A percentile compares a stretch with the other conserved stretches of the same genome.
phyloP scores from a whole-genome alignment of 495 filamentous ascomycete species.

The Penicillium crystallinum region DNA sequence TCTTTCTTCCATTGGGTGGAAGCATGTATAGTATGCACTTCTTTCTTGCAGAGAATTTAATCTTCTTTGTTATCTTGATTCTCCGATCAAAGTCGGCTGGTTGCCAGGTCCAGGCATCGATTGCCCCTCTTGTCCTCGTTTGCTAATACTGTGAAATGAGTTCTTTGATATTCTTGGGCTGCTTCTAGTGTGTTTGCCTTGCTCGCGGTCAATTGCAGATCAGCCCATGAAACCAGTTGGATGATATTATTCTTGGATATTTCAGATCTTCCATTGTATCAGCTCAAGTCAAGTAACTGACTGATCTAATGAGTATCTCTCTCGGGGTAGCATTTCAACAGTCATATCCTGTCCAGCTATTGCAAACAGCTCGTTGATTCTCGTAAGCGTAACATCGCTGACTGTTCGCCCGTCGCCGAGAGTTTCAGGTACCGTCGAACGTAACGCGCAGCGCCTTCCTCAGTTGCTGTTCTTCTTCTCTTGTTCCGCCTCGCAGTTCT shows the following conservation, averaged over 20 bases:
- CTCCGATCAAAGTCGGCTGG: background rate
- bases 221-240: background rate
- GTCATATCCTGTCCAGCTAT: background rate
- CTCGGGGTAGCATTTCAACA: background rate
- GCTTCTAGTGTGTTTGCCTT: background rate
- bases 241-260: background rate
- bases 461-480: background rate
- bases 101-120: background rate
- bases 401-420: background rate
- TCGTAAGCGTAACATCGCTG: background rate
- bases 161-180: background rate
- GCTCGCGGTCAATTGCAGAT: background rate
- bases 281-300: background rate
- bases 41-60: background rate
- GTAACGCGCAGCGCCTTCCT: background rate
- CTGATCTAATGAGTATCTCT: background rate
- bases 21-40: slow-evolving; percentile 34
- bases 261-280: background rate
- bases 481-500: background rate
- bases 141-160: background rate
- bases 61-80: background rate
- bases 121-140: background rate
- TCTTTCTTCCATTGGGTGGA: slow-evolving; percentile 19
- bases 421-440: background rate
- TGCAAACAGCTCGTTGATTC: background rate